Percentiles rank a stretch among this genome's conserved stretches.
phyloP scores from a whole-genome alignment of 1,139 yeast species.

The Scheffersomyces lignicola region DNA sequence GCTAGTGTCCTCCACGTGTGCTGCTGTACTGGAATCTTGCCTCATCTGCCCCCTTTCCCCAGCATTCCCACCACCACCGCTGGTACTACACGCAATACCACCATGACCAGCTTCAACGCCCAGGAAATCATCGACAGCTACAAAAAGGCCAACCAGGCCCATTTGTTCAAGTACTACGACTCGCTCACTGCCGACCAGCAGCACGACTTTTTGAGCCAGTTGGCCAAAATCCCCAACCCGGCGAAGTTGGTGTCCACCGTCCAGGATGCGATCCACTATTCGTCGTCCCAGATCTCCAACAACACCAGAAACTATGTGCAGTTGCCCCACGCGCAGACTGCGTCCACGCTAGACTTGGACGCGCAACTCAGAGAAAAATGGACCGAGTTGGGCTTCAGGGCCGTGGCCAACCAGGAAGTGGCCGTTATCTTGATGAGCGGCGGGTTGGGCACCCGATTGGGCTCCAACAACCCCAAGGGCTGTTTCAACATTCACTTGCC shows the following conservation, averaged over 20 bases:
- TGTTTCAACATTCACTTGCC: conserved; percentile 88
- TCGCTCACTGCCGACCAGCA: conserved; percentile 31
- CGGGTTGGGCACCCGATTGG: conserved; percentile 96
- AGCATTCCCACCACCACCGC: no score
- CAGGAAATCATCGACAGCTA: conserved; percentile 33
- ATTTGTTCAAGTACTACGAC: conserved; percentile 44
- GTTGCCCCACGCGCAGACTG: conserved; percentile 49
- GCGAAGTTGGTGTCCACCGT: conserved; percentile 43
- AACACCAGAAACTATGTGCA: conserved; percentile 41
- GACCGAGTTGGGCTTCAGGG: conserved; percentile 61
- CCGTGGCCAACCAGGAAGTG: conserved; percentile 71
- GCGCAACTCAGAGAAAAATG: conserved; percentile 40
- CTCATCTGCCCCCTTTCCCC: no score
- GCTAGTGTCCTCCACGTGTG: no score
- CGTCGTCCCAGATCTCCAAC: conserved; percentile 20
- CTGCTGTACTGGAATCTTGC: no score
- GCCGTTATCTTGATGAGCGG: conserved; percentile 95
- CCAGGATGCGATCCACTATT: conserved; percentile 45
- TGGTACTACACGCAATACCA: no score
- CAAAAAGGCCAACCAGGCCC: conserved; percentile 50
- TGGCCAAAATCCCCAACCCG: conserved; percentile 45
- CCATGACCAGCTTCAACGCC: conserved; percentile 1
- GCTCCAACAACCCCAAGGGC: conserved; percentile 89
- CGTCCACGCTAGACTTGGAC: conserved; percentile 47
- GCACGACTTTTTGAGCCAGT: conserved; percentile 32